Percentiles rank a stretch among this genome's conserved stretches.
phyloP scores from a whole-genome alignment of 2,329 filamentous ascomycete species.

The Nothopassalora personata region DNA sequence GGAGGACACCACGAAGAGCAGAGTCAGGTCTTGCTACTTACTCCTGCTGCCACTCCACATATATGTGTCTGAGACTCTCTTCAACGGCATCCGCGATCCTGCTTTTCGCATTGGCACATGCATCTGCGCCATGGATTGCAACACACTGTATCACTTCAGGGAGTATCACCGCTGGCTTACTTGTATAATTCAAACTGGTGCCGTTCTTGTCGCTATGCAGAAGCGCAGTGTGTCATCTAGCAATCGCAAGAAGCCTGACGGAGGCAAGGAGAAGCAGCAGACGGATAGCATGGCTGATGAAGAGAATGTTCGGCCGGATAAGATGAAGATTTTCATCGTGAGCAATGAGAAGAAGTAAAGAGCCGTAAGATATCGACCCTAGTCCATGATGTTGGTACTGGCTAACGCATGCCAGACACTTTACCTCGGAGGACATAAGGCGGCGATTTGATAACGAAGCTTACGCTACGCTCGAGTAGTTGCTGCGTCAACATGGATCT shows the following conservation, averaged over 20 bases:
- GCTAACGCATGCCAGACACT: too few species aligned
- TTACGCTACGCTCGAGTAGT: neutral
- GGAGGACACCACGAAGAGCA: neutral
- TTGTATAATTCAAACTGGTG: too few species aligned
- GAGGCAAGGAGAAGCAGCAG: neutral
- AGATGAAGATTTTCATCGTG: neutral
- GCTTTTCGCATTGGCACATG: neutral
- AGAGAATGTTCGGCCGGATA: neutral
- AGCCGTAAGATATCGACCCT: too few species aligned
- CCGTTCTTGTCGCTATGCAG: too few species aligned
- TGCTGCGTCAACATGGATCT: neutral
- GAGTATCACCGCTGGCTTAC: too few species aligned
- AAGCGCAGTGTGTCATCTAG: too few species aligned
- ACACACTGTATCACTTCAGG: neutral
- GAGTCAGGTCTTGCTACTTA: too few species aligned
- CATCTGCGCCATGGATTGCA: neutral
- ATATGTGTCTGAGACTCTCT: neutral
- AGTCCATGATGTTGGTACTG: too few species aligned
- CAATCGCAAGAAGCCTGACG: neutral
- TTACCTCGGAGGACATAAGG: too few species aligned
- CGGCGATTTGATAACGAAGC: too few species aligned
- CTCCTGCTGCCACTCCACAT: neutral
- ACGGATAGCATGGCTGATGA: too few species aligned
- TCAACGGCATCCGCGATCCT: neutral
- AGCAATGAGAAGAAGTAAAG: neutral